phyloP scores from a whole-genome alignment of 2,329 filamentous ascomycete species.

The Pseudogymnoascus pannorum region DNA sequence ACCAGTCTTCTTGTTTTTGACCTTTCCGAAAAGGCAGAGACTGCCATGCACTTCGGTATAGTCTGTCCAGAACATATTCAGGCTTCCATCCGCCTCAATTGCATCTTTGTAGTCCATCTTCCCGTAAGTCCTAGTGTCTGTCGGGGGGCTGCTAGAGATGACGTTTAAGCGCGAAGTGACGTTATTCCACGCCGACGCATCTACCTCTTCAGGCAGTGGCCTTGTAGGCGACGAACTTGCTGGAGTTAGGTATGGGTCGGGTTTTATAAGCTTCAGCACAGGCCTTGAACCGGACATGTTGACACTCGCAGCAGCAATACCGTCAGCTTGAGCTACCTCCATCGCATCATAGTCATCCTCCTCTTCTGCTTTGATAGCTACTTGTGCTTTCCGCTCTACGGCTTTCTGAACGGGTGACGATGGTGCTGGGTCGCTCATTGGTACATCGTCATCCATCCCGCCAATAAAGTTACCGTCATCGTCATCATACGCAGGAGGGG shows the following conservation, averaged over 20 bases:
- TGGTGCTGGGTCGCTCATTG: slow-evolving; percentile 78
- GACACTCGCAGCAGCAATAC: slow-evolving; percentile 62
- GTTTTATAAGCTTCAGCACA: slow-evolving; percentile 65
- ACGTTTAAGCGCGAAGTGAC: slow-evolving; percentile 83
- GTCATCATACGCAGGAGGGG: slow-evolving; percentile 38
- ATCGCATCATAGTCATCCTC: slow-evolving; percentile 75
- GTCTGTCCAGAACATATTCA: slow-evolving; percentile 95
- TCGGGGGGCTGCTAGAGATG: slow-evolving; percentile 63
- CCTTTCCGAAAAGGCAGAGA: slow-evolving; percentile 91
- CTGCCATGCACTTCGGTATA: slow-evolving; percentile 89
- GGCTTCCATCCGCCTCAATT: slow-evolving; percentile 86
- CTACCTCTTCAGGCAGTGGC: slow-evolving; percentile 52
- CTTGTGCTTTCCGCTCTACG: slow-evolving; percentile 60
- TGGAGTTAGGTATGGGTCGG: slow-evolving; percentile 60
- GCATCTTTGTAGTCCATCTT: slow-evolving; percentile 80
- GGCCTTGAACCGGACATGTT: slow-evolving; percentile 80
- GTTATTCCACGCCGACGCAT: slow-evolving; percentile 81
- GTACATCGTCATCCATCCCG: slow-evolving; percentile 55
- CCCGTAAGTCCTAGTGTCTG: slow-evolving; percentile 56
- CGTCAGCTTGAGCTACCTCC: slow-evolving; percentile 74
- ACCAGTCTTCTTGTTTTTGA: slow-evolving; percentile 76
- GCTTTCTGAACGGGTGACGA: slow-evolving; percentile 82
- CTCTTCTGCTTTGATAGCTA: slow-evolving; percentile 53
- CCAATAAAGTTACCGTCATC: slow-evolving; percentile 49
- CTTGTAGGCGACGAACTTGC: slow-evolving; percentile 69